Base-by-base conservation (phyloP, 371 early-diverging fungal genomes). In the Conidiobolus incongruus region DNA sequence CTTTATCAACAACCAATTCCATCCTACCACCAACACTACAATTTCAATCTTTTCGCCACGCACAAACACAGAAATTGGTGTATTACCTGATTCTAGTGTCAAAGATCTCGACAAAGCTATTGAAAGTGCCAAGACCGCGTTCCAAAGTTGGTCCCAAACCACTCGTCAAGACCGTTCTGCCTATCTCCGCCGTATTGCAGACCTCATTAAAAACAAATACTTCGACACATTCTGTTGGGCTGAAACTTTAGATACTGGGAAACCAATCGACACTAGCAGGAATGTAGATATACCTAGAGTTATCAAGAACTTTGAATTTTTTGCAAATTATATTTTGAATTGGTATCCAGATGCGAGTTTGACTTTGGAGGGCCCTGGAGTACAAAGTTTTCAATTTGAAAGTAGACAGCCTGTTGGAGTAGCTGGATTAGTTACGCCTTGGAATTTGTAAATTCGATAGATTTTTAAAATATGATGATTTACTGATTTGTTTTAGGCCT, bases 341-440 rank as follows among this genome's bases (percentile, higher is more conserved):
- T 20, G 6, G 4, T 20, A 37, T 17, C 20, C 6, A 20, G 37
- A 37, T 13, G 8, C 2, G 4, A 37, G 10, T 2, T 16, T 37
- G 6, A 5, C 10, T 21, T 20, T 5, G 20, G 21, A 37, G 5
- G 12, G 12, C 12, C 20, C 7, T 12, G 21, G 6, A 7, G 4
- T 7, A 6, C 31, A 49, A n/a, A 49, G 51, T 0, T 38, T 52
- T 10, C 44, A 50, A 41, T 69, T 62, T 42, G 57, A 63, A 5
- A 65, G 67, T 34, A 58, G 66, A 16, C 52, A 59, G 37, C 66
- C 79, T 4, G 56, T 68, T 22, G 81, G 81, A 8, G 77, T 80
- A 1, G 73, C 68, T 21, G 81, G 58, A 4, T 46, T 80, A 31
- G 72, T 79, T 40, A 66, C 68, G 12, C 80, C 81, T 21, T 79